Conservation (phyloP, 352 stramenopile genomes). For the Phytophthora pinifolia region DNA sequence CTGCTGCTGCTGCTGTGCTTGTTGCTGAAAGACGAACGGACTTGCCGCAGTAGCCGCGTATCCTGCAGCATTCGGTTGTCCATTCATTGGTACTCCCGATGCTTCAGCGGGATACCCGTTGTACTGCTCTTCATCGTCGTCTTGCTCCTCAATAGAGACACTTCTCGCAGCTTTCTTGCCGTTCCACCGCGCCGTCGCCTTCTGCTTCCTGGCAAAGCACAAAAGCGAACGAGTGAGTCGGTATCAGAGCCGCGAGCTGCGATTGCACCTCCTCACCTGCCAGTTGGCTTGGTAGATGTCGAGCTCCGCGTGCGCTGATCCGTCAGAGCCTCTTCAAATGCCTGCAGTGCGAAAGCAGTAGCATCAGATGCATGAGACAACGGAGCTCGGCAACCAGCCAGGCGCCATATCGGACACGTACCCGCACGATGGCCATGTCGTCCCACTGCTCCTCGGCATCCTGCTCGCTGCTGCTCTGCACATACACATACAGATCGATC, state of each 20-base stretch:
- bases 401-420: constrained; percentile 12
- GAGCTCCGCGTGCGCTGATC: constrained; percentile 38
- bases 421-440: constrained; percentile 80
- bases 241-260: constrained; percentile 2
- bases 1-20: constrained; percentile 21
- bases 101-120: constrained; percentile 5
- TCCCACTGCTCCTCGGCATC: constrained; percentile 73
- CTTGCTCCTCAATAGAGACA: constrained; percentile 22
- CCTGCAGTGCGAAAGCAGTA: constrained; percentile 38
- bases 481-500: background rate
- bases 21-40: constrained; percentile 14
- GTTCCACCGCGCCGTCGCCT: constrained; percentile 5
- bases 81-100: constrained; percentile 8
- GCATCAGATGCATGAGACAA: constrained; percentile 11
- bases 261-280: constrained; percentile 9
- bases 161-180: constrained; percentile 28
- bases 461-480: constrained; percentile 49
- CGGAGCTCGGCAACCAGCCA: background rate
- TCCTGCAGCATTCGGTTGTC: constrained; percentile 18
- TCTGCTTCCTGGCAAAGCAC: constrained; percentile 27
- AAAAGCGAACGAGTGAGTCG: constrained; percentile 1
- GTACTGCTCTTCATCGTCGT: constrained; percentile 14
- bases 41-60: constrained; percentile 6
- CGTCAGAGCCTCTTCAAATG: constrained; percentile 68
- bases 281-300: constrained; percentile 12